phyloP scores from a whole-genome alignment of 805 yeast species.

The Candida caryicola region DNA sequence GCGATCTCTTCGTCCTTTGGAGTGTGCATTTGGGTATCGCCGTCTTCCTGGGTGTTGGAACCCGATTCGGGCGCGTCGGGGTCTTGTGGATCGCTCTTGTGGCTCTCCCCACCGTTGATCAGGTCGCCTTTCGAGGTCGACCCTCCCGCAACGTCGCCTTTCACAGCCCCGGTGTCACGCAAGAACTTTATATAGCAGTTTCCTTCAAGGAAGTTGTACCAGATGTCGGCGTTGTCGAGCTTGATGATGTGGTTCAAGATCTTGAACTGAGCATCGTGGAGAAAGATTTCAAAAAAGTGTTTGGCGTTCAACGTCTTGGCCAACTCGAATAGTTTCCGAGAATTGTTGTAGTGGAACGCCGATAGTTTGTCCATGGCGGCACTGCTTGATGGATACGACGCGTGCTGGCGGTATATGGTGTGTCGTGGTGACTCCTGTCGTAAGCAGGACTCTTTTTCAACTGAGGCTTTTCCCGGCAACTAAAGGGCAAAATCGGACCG shows the following conservation, averaged over 20 bases:
- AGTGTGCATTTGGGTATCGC: conserved; percentile 15
- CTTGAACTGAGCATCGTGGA: conserved; percentile 55
- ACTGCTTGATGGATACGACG: neutral
- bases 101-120: conserved; percentile 1
- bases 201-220: conserved; percentile 49
- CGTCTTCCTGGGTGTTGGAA: conserved; percentile 11
- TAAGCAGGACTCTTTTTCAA: too few relatives aligned
- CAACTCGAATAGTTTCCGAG: conserved; percentile 30
- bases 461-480: too few relatives aligned
- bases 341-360: conserved; percentile 35
- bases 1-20: conserved; percentile 28
- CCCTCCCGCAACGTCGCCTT: conserved; percentile 2
- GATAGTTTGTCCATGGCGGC: conserved; percentile 35
- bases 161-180: conserved; percentile 2
- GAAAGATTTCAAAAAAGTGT: conserved; percentile 35
- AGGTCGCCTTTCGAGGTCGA: conserved; percentile 8
- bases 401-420: too few relatives aligned
- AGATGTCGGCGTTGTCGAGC: conserved; percentile 32
- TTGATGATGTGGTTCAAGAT: conserved; percentile 47
- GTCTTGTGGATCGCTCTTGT: conserved; percentile 5
- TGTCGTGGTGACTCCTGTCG: too few relatives aligned
- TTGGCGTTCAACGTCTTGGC: conserved; percentile 31
- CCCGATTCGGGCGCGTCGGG: conserved; percentile 11
- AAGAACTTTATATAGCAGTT: conserved; percentile 26
- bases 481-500: too few relatives aligned